A percentile compares a stretch with the other conserved stretches of the same genome.
These are phyloP conservation scores for Aspergillus oerlinghausenensis DNA, from an alignment of 2,329 filamentous ascomycete genomes.

Conservation along the genomic window DNA sequence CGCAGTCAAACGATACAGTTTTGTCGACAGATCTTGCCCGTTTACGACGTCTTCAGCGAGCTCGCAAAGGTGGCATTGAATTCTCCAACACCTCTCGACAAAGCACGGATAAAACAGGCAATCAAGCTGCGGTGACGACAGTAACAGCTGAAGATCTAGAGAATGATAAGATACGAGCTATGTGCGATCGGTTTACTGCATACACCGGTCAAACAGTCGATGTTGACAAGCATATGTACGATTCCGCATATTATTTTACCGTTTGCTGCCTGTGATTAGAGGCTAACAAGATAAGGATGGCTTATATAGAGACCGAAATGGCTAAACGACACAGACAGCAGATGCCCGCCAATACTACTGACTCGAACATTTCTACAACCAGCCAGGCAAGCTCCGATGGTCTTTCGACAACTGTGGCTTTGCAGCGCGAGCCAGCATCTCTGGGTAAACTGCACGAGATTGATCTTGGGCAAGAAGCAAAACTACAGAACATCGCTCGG, in stretches of 20 bases:
- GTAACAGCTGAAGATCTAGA: slow-evolving; percentile 29
- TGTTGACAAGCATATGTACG: slow-evolving; percentile 62
- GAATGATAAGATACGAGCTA: slow-evolving; percentile 34
- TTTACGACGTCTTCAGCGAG: slow-evolving; percentile 32
- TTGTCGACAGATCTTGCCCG: slow-evolving; percentile 33
- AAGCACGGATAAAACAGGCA: slow-evolving; percentile 10
- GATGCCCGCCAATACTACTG: slow-evolving; percentile 12
- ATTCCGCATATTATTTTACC: slow-evolving; percentile 14
- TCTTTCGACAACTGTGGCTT: slow-evolving; percentile 19
- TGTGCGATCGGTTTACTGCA: slow-evolving; percentile 52
- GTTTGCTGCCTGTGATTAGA: slow-evolving; percentile 16
- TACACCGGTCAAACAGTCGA: slow-evolving; percentile 57
- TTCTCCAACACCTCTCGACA: slow-evolving; percentile 37
- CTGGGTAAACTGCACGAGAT: slow-evolving; percentile 55
- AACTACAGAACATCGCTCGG: slow-evolving; percentile 40
- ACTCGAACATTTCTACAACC: slow-evolving; percentile 3
- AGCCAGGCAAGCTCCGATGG: slow-evolving; percentile 9
- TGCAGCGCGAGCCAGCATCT: slow-evolving; percentile 46
- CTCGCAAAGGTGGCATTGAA: slow-evolving; percentile 43
- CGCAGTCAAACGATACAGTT: slow-evolving; percentile 14
- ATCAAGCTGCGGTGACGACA: slow-evolving; percentile 14
- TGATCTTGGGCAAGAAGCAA: slow-evolving; percentile 48
- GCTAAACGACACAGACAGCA: slow-evolving; percentile 47
- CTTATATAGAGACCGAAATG: slow-evolving; percentile 63
- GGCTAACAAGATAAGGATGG: slow-evolving; percentile 62